Conservation (phyloP, 106 monocot species). For the Dendrobium huoshanense region DNA sequence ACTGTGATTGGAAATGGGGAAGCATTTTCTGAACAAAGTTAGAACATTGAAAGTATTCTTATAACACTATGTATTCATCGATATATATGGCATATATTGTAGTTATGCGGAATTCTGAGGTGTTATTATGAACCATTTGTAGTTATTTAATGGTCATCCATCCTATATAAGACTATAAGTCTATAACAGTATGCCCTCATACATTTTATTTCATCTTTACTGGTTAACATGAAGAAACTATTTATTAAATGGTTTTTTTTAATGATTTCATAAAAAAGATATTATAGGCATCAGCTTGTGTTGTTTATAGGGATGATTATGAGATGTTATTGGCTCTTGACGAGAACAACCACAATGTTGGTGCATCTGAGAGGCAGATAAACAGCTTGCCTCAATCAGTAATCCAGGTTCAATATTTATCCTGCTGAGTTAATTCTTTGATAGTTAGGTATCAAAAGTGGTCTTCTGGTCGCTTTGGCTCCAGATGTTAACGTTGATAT, state of each 20-base stretch:
- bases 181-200: too few species aligned
- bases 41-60: too few species aligned
- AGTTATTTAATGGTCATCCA: too few species aligned
- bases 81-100: too few species aligned
- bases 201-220: too few species aligned
- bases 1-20: too few species aligned
- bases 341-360: conserved; percentile 64
- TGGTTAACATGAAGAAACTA: too few species aligned
- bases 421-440: not conserved
- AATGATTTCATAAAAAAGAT: not conserved
- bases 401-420: conserved; percentile 45
- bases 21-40: too few species aligned
- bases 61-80: too few species aligned
- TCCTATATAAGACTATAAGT: too few species aligned
- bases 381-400: conserved; percentile 75
- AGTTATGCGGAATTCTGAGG: too few species aligned
- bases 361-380: conserved; percentile 73
- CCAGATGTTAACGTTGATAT: not conserved
- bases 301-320: conserved; percentile 61
- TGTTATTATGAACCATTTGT: too few species aligned
- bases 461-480: not conserved
- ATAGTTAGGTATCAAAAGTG: not conserved
- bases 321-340: conserved; percentile 83
- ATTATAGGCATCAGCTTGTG: not conserved
- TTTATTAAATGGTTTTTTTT: not conserved